Conservation (phyloP, 108 stramenopile species). For the Pseudonitzschia pungens region DNA sequence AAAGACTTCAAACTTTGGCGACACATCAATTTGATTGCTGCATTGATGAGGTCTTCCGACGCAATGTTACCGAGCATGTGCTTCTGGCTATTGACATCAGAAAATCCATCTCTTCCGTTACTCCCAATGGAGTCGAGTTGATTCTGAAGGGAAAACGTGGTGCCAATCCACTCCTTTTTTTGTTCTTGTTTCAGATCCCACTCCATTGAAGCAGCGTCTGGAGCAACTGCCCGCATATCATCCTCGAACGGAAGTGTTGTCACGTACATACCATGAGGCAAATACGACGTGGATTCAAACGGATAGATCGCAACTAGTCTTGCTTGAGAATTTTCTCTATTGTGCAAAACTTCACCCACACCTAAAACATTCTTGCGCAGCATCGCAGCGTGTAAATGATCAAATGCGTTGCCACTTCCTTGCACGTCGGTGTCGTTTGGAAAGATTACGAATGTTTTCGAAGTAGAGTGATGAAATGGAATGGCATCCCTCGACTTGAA, state of each 20-base stretch:
- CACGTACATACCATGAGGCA: slow-evolving; percentile 51
- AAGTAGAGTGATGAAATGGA: slow-evolving; percentile 26
- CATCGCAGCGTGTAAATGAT: slow-evolving; percentile 65
- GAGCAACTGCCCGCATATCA: slow-evolving; percentile 44
- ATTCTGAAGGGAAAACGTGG: neutral
- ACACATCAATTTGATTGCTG: slow-evolving; percentile 55
- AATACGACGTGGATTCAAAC: slow-evolving; percentile 26
- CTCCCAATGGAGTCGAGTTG: slow-evolving; percentile 14
- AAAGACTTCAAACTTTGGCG: slow-evolving; percentile 31
- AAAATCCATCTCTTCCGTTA: neutral
- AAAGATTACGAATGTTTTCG: slow-evolving; percentile 42
- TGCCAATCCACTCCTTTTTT: neutral
- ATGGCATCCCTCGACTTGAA: slow-evolving; percentile 57
- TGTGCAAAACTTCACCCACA: slow-evolving; percentile 63
- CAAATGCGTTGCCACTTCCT: slow-evolving; percentile 59
- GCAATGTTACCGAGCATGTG: slow-evolving; percentile 16
- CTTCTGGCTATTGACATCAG: neutral
- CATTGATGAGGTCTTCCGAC: slow-evolving; percentile 47
- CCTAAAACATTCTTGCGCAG: slow-evolving; percentile 64
- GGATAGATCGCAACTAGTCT: slow-evolving; percentile 69
- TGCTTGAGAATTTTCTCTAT: slow-evolving; percentile 39
- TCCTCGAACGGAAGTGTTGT: slow-evolving; percentile 65
- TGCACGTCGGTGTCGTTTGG: slow-evolving; percentile 53
- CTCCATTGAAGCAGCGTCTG: slow-evolving; percentile 28
- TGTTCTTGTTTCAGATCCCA: neutral